Evolutionary conservation across 2,329 filamentous ascomycete species (phyloP).

Genomic region (Pseudogymnoascus sp.): DNA sequence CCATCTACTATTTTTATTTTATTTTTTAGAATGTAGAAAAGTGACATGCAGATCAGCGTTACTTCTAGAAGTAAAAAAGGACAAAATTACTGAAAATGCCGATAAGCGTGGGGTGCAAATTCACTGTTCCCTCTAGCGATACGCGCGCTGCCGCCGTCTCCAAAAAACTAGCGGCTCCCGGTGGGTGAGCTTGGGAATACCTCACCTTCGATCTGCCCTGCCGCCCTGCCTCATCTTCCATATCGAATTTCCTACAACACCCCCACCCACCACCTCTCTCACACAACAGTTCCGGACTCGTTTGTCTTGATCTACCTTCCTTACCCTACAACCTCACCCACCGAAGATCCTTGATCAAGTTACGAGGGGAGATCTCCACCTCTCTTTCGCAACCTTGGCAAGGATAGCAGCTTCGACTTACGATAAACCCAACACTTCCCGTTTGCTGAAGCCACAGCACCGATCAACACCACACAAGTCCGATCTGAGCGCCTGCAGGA

Average conservation of each 20-base stretch:
- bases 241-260: neutral
- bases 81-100: neutral
- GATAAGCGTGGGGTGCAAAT: conserved; percentile 8
- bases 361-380: conserved; percentile 30
- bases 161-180: conserved; percentile 7
- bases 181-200: conserved; percentile 10
- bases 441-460: conserved; percentile 9
- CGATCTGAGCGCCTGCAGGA: neutral
- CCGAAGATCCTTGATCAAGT: conserved; percentile 19
- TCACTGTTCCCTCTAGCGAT: conserved; percentile 1
- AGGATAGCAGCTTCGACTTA: conserved; percentile 8
- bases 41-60: neutral
- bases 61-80: conserved; percentile 6
- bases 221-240: neutral
- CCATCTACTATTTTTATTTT: neutral
- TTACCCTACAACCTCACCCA: neutral
- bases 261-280: neutral
- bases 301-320: neutral
- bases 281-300: neutral
- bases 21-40: neutral
- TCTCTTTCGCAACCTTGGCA: conserved; percentile 16
- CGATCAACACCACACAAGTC: neutral
- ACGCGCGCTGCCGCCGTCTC: conserved; percentile 6
- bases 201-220: neutral
- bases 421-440: conserved; percentile 10